These are phyloP conservation scores for Vaccinium myrtillus DNA, from an alignment of 148 eudicot species.

Conservation along the genomic window DNA sequence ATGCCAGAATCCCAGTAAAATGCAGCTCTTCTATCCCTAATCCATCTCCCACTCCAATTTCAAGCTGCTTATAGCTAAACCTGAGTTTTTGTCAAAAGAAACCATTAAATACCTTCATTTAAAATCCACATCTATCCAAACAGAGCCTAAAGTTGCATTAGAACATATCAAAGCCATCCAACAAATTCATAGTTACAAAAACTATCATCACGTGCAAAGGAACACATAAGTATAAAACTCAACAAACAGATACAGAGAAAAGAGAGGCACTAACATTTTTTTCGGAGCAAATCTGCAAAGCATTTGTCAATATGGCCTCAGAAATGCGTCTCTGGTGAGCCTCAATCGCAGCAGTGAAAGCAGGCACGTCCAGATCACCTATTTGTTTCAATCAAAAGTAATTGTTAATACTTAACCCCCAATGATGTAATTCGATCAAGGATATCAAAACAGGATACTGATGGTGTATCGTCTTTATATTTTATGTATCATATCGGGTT, in stretches of 20 bases:
- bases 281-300: constrained; percentile 54
- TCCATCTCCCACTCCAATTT: background rate
- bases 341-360: constrained; percentile 72
- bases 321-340: constrained; percentile 68
- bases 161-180: background rate
- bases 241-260: background rate
- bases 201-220: background rate
- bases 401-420: background rate
- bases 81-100: background rate
- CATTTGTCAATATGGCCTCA: constrained; percentile 56
- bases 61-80: background rate
- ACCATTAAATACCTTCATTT: background rate
- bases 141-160: background rate
- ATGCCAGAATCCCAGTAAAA: background rate
- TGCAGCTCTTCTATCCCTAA: background rate
- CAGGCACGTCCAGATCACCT: constrained; percentile 76
- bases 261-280: constrained; percentile 44
- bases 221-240: background rate
- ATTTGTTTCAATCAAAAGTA: background rate
- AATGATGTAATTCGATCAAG: background rate
- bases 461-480: background rate
- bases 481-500: background rate
- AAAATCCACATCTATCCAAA: too few species aligned
- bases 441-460: background rate
- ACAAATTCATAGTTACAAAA: background rate